Evolutionary conservation across 352 stramenopile genomes (phyloP).

Genomic region (Pythium diclinum): DNA sequence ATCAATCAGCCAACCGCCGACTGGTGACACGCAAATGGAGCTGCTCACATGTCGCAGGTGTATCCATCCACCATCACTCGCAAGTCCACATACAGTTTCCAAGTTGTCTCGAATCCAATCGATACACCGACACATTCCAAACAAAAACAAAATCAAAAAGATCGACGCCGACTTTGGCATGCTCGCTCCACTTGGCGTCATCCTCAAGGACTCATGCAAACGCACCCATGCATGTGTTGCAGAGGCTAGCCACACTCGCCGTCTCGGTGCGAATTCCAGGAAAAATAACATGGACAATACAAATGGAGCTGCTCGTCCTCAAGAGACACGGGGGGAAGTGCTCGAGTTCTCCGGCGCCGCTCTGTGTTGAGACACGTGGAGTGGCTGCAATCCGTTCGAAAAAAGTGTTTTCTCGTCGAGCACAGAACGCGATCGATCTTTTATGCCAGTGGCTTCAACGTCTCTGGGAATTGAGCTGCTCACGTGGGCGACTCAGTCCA

Average conservation of each 20-base stretch:
- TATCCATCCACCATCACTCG: background rate
- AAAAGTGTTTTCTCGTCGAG: background rate
- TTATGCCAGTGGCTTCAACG: constrained; percentile 1
- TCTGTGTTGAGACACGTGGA: background rate
- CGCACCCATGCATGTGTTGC: no score
- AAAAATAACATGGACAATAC: no score
- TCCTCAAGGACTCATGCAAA: no score
- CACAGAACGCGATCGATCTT: background rate
- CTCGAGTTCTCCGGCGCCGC: background rate
- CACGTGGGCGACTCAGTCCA: background rate
- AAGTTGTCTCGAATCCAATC: background rate
- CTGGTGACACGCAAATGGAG: background rate
- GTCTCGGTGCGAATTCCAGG: background rate
- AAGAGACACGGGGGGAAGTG: background rate
- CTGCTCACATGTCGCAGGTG: background rate
- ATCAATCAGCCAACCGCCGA: no score
- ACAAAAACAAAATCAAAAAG: no score
- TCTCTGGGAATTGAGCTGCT: background rate
- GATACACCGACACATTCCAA: background rate
- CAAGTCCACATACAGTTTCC: background rate
- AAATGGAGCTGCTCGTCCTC: background rate
- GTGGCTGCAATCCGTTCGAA: background rate
- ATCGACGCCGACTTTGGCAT: background rate
- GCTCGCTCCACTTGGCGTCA: background rate
- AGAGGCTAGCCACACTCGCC: no score